A percentile compares a stretch with the other conserved stretches of the same genome.
Evolutionary conservation across 1,284 basidiomycete species (phyloP).

Genomic region (Puccinia hordei): DNA sequence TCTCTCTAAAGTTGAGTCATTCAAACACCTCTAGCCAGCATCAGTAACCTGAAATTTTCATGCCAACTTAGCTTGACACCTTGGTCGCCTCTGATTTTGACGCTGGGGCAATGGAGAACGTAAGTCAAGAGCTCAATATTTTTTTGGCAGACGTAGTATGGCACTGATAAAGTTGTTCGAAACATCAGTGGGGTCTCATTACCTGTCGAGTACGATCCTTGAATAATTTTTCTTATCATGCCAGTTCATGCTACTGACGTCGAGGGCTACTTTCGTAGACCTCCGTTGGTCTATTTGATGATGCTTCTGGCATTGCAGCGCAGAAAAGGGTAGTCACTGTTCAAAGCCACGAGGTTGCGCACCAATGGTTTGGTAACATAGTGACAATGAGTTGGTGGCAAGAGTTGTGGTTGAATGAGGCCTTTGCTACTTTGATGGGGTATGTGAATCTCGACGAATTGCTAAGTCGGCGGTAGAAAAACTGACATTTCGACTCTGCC

Average conservation of each 20-base stretch:
- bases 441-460: conserved; percentile 60
- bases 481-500: not conserved
- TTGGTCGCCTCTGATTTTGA: conserved; percentile 74
- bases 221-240: not conserved
- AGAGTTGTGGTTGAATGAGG: conserved; percentile 65
- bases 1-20: conserved; percentile 70
- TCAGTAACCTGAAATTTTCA: not conserved
- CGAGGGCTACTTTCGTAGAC: conserved; percentile 71
- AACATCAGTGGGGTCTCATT: conserved; percentile 52
- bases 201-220: conserved; percentile 43
- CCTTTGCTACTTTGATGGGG: conserved; percentile 81
- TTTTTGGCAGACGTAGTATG: not conserved
- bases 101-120: conserved; percentile 90
- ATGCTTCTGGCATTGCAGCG: conserved; percentile 72
- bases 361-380: conserved; percentile 78
- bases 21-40: conserved; percentile 20
- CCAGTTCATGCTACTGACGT: not conserved
- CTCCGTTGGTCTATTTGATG: conserved; percentile 77
- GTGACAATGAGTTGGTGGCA: conserved; percentile 64
- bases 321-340: conserved; percentile 78
- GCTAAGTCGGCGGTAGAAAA: not conserved
- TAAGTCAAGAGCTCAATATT: conserved; percentile 52
- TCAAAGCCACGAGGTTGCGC: conserved; percentile 73
- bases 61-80: conserved; percentile 70
- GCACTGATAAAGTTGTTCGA: conserved; percentile 5